Base-by-base conservation (phyloP, 2,329 filamentous ascomycete genomes). In the Trichoderma guizhouense region DNA sequence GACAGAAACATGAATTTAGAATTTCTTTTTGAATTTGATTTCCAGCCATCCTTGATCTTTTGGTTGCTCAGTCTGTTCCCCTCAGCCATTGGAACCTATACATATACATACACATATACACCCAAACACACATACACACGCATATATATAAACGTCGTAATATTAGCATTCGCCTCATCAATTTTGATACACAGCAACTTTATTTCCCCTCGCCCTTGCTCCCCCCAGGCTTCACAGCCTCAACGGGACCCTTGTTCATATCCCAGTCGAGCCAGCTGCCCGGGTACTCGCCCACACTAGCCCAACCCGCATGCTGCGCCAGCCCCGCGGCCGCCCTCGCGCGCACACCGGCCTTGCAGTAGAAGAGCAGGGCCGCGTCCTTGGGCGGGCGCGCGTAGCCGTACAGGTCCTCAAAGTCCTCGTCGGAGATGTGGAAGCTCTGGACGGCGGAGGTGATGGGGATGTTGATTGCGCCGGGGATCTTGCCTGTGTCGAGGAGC, bases 321-420 rank as follows among this genome's bases (percentile, higher is more conserved):
- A 98, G 81, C 74, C 88, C 86, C 7, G 94, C 94, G 7, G 95
- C 95, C 0, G 92, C 89, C 60, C 86, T 85, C 76, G 93, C 94
- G 79, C 96, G 86, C 74, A 98, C 93, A 2, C 96, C 96, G 0
- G 95, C 91, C 84, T 94, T 97, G 83, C 96, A 99, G 82, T 97
- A 98, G 78, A 98, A 96, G 5, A 98, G 86, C 15, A 97, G 80
- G 74, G 88, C 85, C 36, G 81, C 80, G 58, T 88, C 85, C 72
- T 84, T 84, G 3, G 77, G 77, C 0, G 86, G 95, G 73, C 93
- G 92, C 72, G 86, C 83, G 78, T 92, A 97, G 5, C 94, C 95
- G 81, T 94, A 95, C 18, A 91, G 84, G 73, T 94, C 93, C 79
- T 92, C 88, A 79, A 98, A 98, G 74, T 97, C 94, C 14, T 93